A percentile compares a stretch with the other conserved stretches of the same genome.
These are phyloP conservation scores for Thalassiosira hispida DNA, from an alignment of 352 stramenopile genomes.

Conservation along the genomic window DNA sequence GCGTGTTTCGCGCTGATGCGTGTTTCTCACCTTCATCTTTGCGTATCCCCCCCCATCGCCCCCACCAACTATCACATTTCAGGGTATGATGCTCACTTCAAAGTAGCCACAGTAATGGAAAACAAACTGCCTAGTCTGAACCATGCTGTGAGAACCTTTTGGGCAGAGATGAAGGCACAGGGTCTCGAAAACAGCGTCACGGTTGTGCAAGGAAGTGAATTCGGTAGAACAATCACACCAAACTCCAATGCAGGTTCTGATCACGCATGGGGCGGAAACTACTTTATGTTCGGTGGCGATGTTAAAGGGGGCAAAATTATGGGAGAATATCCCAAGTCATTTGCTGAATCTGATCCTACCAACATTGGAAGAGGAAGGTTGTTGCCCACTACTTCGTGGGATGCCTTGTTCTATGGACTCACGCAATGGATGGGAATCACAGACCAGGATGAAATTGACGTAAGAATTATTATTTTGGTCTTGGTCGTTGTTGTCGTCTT, in stretches of 20 bases:
- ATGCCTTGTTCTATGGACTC: conserved; percentile 52
- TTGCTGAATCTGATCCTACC: conserved; percentile 38
- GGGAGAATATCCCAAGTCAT: conserved; percentile 70
- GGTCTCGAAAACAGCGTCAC: conserved; percentile 60
- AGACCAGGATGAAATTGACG: not conserved
- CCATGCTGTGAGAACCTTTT: conserved; percentile 61
- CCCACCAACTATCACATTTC: not conserved
- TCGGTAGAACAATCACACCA: conserved; percentile 71
- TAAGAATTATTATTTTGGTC: not conserved
- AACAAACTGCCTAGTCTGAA: conserved; percentile 67
- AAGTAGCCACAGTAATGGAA: conserved; percentile 52
- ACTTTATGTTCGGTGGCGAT: conserved; percentile 70
- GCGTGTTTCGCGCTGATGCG: not conserved
- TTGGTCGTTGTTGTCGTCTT: too few relatives aligned
- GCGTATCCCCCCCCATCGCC: too few relatives aligned
- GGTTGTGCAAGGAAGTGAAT: conserved; percentile 74
- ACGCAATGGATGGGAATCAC: conserved; percentile 53
- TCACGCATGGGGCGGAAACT: conserved; percentile 66
- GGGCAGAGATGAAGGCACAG: conserved; percentile 71
- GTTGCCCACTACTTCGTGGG: conserved; percentile 65
- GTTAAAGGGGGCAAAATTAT: conserved; percentile 70
- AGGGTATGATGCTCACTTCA: conserved; percentile 80
- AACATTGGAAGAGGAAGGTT: conserved; percentile 61
- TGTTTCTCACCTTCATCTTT: not conserved
- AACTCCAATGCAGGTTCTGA: conserved; percentile 71